Base-by-base conservation (phyloP, 768 basidiomycete species). In the Macrocybe gigantea region DNA sequence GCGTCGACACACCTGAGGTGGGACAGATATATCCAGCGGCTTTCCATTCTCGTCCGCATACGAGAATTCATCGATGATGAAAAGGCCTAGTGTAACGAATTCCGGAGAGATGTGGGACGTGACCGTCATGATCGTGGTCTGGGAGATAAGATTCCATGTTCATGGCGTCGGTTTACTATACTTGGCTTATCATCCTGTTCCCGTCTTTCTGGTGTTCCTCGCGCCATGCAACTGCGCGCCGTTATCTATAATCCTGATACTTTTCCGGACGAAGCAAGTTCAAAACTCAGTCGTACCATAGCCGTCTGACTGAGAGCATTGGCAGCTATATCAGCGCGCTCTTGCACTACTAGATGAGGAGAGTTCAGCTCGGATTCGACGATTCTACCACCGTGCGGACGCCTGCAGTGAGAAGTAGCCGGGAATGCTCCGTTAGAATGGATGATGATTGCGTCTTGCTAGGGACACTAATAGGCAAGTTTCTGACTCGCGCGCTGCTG, bases 21-120 rank as follows among this genome's bases (percentile, higher is more conserved):
- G 64, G 22, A 73, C 60, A 29, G 64, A 63, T 55, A 64, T 68
- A 8, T 67, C 75, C 15, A 73, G 80, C 1, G 76, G 72, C 2
- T 64, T 64, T 3, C 85, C 86, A 39, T 76, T 60, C 32, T 75
- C 73, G 50, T 85, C 79, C 41, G 67, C 56, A 57, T 80, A 85
- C 3, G 75, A 71, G 56, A 93, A 88, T 52, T 84, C 75, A 63
- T 96, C 93, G 56, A 94, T 77, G 57, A 96, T 93, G 69, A 94
- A 94, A 79, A 93, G 81, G 6, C 92, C 93, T 29, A 93, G 70
- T n/a, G 83, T 80, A 13, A 78, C 79, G 41, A 90, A 83, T 36
- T 63, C 53, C 12, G 58, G 47, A 29, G 52, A 33, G 32, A 33
- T 14, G 11, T 38, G 50, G 45, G 37, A 36, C 34, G 51, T 30